These are phyloP conservation scores for Paracamarosporium sp. DNA, from an alignment of 2,329 filamentous ascomycete species.

Conservation along the genomic window DNA sequence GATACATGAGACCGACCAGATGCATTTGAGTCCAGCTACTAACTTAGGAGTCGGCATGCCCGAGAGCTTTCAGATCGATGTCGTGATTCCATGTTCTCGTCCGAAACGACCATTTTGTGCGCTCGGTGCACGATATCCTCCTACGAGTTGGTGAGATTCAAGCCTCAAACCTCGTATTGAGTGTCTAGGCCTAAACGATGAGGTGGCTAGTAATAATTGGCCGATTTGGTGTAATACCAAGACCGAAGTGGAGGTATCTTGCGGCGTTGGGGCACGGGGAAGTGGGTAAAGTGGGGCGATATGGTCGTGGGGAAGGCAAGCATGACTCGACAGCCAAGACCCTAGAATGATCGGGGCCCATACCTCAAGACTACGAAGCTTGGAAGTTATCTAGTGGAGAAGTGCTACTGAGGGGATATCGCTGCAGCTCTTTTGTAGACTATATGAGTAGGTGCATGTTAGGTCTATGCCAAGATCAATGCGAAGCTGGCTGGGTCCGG, in stretches of 20 bases:
- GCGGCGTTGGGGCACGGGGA: background rate
- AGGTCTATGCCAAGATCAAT: background rate
- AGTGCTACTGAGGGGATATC: background rate
- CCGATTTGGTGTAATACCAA: background rate
- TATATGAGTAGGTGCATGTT: background rate
- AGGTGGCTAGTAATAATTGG: background rate
- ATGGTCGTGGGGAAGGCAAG: background rate
- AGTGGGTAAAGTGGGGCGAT: background rate
- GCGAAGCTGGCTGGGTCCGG: background rate
- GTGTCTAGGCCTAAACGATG: background rate
- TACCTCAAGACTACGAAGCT: background rate
- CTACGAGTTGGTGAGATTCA: too few species aligned
- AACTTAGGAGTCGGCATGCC: background rate
- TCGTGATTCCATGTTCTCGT: background rate
- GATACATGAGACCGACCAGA: background rate
- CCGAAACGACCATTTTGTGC: background rate
- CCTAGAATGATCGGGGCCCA: slow-evolving; percentile 3
- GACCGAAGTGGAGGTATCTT: background rate
- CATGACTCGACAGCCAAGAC: background rate
- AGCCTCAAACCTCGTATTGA: too few species aligned
- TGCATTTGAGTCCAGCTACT: background rate
- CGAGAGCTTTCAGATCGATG: too few species aligned
- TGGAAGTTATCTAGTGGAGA: background rate
- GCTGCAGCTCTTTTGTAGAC: background rate
- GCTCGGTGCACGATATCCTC: background rate